These are phyloP conservation scores for Centaurea solstitialis DNA, from an alignment of 129 eudicot species.

Conservation along the genomic window DNA sequence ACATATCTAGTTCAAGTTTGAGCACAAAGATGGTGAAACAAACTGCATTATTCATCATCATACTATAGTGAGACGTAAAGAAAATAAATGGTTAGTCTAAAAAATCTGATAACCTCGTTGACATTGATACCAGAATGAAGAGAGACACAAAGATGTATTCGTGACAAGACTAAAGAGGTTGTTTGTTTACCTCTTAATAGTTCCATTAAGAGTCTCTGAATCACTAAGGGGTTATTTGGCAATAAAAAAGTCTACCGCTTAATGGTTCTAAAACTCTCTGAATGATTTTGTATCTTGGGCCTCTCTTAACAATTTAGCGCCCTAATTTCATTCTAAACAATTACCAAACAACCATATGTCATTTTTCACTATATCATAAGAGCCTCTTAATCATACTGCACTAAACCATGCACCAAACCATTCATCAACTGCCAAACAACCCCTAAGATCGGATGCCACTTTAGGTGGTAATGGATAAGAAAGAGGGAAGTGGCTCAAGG, in stretches of 20 bases:
- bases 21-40: not conserved
- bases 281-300: too few species aligned
- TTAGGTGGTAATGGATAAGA: not conserved
- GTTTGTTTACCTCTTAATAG: not conserved
- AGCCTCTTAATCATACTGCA: too few species aligned
- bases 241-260: too few species aligned
- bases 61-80: not conserved
- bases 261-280: too few species aligned
- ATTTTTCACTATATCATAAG: too few species aligned
- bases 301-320: too few species aligned
- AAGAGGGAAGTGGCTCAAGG: not conserved
- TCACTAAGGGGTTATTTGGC: too few species aligned
- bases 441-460: not conserved
- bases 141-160: not conserved
- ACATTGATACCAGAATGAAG: not conserved
- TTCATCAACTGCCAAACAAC: not conserved
- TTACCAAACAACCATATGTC: too few species aligned
- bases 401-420: too few species aligned
- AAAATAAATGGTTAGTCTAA: not conserved
- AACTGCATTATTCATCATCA: not conserved
- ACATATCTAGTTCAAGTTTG: not conserved
- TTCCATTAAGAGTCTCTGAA: too few species aligned
- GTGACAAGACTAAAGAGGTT: not conserved
- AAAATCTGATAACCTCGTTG: not conserved
- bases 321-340: too few species aligned